Base-by-base conservation (phyloP, 257 asterid species). In the Plantago elongata region DNA sequence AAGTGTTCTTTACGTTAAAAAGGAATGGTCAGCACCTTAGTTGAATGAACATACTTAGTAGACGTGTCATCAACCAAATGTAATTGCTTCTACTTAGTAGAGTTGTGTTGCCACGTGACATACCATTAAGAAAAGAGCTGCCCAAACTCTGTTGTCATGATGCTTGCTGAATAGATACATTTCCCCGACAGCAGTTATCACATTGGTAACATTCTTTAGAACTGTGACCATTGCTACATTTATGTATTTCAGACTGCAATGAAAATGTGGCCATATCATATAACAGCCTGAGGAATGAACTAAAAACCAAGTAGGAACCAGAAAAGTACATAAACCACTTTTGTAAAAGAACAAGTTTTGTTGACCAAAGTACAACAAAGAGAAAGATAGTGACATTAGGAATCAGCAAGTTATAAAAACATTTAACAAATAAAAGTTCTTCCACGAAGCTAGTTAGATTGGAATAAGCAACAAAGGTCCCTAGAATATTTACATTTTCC, bases 191-290 rank as follows among this genome's bases (percentile, higher is more conserved):
- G 96, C 99, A 62, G 99, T 92, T 9, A 92, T 89, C 80, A 89
- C 99, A 72, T 92, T 92, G 43, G 99, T 89, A 47, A 88, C 91
- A 66, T 92, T 92, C 95, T 92, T 92, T 79, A 92, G 81, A 84
- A 89, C 95, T 18, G 99, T 92, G 69, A 92, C 99, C 99, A 92
- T 92, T 59, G 99, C 99, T 54, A 92, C 96, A 13, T 92, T 89
- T 58, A 92, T 86, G 80, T 92, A 86, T 66, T 78, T 83, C 60
- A 92, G 77, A 77, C 99, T 92, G 90, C 88, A 72, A 66, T 3
- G 51, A 70, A 67, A 16, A 15, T 13, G 38, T 43, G 7, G 18
- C 38, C 27, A 29, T 7, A 40, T 68, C 6, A 65, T 54, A 42
- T 22, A 69, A 62, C 44, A 51, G 51, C 46, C 52, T 49, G 43